phyloP scores from a whole-genome alignment of 2,329 filamentous ascomycete genomes.

The Diplodia corticola region DNA sequence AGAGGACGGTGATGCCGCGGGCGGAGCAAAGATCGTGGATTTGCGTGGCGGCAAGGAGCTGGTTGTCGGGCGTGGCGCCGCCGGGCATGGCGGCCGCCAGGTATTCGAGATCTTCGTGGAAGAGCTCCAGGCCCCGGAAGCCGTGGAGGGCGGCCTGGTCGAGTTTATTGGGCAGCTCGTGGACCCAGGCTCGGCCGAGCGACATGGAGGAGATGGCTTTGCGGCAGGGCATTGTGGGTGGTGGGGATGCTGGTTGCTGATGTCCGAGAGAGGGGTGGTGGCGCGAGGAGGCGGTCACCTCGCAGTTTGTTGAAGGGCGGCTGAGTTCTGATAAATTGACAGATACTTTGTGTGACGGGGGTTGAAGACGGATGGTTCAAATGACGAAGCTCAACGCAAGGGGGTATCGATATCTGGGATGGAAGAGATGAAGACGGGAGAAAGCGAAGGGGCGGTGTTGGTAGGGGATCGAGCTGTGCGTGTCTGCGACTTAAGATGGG shows the following conservation, averaged over 20 bases:
- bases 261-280: not conserved
- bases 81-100: constrained; percentile 53
- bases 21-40: constrained; percentile 60
- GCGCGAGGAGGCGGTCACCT: not conserved
- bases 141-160: constrained; percentile 65
- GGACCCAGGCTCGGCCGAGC: constrained; percentile 70
- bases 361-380: not conserved
- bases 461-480: not conserved
- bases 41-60: constrained; percentile 59
- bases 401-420: not conserved
- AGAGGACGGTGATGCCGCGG: constrained; percentile 60
- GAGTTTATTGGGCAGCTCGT: constrained; percentile 67
- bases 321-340: not conserved
- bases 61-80: constrained; percentile 45
- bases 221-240: constrained; percentile 52
- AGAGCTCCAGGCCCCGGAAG: constrained; percentile 71
- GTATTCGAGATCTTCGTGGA: constrained; percentile 73
- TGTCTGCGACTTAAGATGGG: constrained; percentile 1
- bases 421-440: not conserved
- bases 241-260: constrained; percentile 18
- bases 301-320: not conserved
- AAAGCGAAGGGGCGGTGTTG: not conserved
- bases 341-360: not conserved
- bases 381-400: not conserved
- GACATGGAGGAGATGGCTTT: constrained; percentile 76